phyloP scores from a whole-genome alignment of 2,329 filamentous ascomycete species.

The Neofusicoccum cordaticola region DNA sequence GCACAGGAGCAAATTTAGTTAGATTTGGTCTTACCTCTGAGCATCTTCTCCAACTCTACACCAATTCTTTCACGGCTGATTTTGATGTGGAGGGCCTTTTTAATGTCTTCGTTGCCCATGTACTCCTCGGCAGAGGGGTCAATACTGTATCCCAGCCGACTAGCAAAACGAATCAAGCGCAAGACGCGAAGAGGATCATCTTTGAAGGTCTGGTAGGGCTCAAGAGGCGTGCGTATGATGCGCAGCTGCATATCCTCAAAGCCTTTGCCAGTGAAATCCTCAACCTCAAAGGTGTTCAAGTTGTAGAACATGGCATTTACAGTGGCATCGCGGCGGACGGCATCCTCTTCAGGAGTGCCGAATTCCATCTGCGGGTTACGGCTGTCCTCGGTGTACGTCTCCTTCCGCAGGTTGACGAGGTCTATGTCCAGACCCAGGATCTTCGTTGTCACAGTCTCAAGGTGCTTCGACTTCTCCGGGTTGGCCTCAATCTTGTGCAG shows the following conservation, averaged over 20 bases:
- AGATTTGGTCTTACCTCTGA: constrained; percentile 47
- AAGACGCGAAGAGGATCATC: constrained; percentile 89
- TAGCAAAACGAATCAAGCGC: constrained; percentile 85
- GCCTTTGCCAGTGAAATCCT: constrained; percentile 78
- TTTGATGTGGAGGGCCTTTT: constrained; percentile 75
- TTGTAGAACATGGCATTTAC: constrained; percentile 98
- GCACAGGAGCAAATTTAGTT: constrained; percentile 36
- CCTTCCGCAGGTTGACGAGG: constrained; percentile 89
- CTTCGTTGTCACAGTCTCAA: constrained; percentile 84
- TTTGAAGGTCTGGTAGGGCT: constrained; percentile 87
- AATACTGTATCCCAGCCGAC: constrained; percentile 76
- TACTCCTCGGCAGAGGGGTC: constrained; percentile 64
- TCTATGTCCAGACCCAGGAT: constrained; percentile 88
- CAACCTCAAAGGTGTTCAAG: constrained; percentile 71
- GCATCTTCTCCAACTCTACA: constrained; percentile 86
- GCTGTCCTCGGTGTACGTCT: constrained; percentile 85
- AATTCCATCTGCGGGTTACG: constrained; percentile 92
- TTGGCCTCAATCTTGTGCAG: constrained; percentile 89
- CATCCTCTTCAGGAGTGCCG: constrained; percentile 87
- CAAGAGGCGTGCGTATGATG: constrained; percentile 79
- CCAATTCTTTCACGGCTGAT: constrained; percentile 91
- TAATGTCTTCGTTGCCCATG: constrained; percentile 78
- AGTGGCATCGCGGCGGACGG: constrained; percentile 82
- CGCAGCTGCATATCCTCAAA: constrained; percentile 69
- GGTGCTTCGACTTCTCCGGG: constrained; percentile 92